Conservation (phyloP, 768 basidiomycete genomes). For the Pleurotus tuber-regium region DNA sequence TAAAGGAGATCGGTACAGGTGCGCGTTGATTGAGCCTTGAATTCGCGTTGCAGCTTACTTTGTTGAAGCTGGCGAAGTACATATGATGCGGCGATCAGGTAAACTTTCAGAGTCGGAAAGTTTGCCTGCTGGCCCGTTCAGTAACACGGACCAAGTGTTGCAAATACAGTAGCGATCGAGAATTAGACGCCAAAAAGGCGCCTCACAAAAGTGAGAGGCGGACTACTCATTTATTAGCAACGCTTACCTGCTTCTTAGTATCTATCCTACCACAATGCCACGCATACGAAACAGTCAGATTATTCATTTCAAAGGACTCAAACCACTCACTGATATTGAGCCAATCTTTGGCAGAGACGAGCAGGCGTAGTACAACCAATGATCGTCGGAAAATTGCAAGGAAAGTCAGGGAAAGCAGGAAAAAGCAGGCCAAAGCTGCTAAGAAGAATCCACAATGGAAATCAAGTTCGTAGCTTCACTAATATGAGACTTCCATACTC, state of each 20-base stretch:
- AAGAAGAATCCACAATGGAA: constrained; percentile 89
- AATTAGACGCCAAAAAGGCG: constrained; percentile 12
- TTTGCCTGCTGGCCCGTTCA: too few relatives aligned
- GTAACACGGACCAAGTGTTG: too few relatives aligned
- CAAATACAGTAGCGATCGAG: background rate
- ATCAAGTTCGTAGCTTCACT: constrained; percentile 57
- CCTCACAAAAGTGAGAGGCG: too few relatives aligned
- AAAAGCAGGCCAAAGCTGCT: constrained; percentile 69
- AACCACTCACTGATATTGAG: too few relatives aligned
- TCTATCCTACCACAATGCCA: constrained; percentile 62
- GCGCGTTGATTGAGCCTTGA: background rate
- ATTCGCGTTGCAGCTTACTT: background rate
- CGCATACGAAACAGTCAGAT: constrained; percentile 65
- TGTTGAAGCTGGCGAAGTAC: too few relatives aligned
- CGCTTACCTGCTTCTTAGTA: too few relatives aligned
- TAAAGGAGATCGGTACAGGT: too few relatives aligned
- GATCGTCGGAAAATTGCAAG: constrained; percentile 71
- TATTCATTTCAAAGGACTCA: too few relatives aligned
- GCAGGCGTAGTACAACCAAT: constrained; percentile 72
- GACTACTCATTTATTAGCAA: too few relatives aligned
- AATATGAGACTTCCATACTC: background rate
- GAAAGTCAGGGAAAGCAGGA: constrained; percentile 73
- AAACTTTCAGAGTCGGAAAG: too few relatives aligned
- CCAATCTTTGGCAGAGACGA: constrained; percentile 69
- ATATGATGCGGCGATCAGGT: too few relatives aligned